phyloP scores from a whole-genome alignment of 768 basidiomycete genomes.

The Hypholoma fasciculare region DNA sequence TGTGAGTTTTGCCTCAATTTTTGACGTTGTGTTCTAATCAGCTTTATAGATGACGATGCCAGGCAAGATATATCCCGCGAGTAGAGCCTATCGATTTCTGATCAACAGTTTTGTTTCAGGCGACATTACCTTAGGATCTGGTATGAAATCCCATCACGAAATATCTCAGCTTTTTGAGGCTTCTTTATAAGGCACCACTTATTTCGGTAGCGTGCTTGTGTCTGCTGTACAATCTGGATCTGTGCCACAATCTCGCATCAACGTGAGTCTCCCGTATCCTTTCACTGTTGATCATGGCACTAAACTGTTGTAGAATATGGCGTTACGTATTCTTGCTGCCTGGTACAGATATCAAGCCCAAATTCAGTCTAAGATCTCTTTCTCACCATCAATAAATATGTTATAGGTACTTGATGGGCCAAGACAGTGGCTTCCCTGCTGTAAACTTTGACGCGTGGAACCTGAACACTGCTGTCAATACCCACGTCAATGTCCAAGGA shows the following conservation, averaged over 20 bases:
- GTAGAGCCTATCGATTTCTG: no score
- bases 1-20: slow-evolving; percentile 32
- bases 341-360: slow-evolving; percentile 37
- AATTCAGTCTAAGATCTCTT: not conserved
- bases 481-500: slow-evolving; percentile 56
- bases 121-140: slow-evolving; percentile 48
- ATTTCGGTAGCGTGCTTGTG: slow-evolving; percentile 63
- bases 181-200: slow-evolving; percentile 36
- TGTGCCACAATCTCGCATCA: slow-evolving; percentile 58
- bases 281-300: not conserved
- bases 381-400: not conserved
- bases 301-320: slow-evolving; percentile 49
- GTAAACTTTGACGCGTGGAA: slow-evolving; percentile 64
- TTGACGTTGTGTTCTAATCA: not conserved
- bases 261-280: slow-evolving; percentile 34
- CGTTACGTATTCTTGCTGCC: slow-evolving; percentile 66
- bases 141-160: slow-evolving; percentile 21
- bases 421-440: slow-evolving; percentile 56
- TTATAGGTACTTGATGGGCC: slow-evolving; percentile 44
- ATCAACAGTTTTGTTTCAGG: slow-evolving; percentile 18
- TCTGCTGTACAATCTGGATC: slow-evolving; percentile 58
- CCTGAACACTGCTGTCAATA: slow-evolving; percentile 33
- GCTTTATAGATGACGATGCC: slow-evolving; percentile 68
- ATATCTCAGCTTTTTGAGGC: not conserved
- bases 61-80: slow-evolving; percentile 27